Percentiles rank a stretch among this genome's conserved stretches.
These are phyloP conservation scores for Endotrypanum monterogeii DNA, from an alignment of 208 protist genomes.

Conservation along the genomic window DNA sequence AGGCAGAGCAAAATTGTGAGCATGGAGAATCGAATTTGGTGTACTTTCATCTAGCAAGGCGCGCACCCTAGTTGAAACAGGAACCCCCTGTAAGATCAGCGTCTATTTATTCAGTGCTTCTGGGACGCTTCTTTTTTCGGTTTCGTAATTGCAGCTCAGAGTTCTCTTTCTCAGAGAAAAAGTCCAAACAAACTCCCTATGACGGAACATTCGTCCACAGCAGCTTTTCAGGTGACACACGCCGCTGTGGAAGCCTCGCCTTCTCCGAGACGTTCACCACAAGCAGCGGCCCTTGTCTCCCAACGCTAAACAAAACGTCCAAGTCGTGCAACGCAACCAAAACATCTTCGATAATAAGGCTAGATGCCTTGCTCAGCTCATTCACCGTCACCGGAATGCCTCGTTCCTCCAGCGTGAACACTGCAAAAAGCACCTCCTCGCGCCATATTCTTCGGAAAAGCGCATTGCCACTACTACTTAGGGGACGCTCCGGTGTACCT, in stretches of 20 bases:
- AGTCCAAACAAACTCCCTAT: background rate
- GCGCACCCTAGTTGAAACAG: background rate
- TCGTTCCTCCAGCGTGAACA: slow-evolving; percentile 44
- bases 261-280: slow-evolving; percentile 24
- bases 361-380: slow-evolving; percentile 51
- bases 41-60: background rate
- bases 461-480: slow-evolving; percentile 55
- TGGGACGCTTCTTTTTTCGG: background rate
- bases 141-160: background rate
- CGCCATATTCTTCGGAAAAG: slow-evolving; percentile 73
- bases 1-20: background rate
- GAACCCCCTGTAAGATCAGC: background rate
- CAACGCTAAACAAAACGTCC: slow-evolving; percentile 48
- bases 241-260: slow-evolving; percentile 1
- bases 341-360: slow-evolving; percentile 72
- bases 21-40: background rate
- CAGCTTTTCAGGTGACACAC: slow-evolving; percentile 30
- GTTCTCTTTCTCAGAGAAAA: background rate
- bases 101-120: background rate
- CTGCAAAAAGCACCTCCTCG: slow-evolving; percentile 55
- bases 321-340: slow-evolving; percentile 59
- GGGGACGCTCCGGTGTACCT: slow-evolving; percentile 66
- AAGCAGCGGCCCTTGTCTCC: slow-evolving; percentile 49
- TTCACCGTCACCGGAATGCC: slow-evolving; percentile 48
- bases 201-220: slow-evolving; percentile 30